Percentiles rank a stretch among this genome's conserved stretches.
phyloP scores from a whole-genome alignment of 2,329 filamentous ascomycete species.

The Stachybotrys echinatus region DNA sequence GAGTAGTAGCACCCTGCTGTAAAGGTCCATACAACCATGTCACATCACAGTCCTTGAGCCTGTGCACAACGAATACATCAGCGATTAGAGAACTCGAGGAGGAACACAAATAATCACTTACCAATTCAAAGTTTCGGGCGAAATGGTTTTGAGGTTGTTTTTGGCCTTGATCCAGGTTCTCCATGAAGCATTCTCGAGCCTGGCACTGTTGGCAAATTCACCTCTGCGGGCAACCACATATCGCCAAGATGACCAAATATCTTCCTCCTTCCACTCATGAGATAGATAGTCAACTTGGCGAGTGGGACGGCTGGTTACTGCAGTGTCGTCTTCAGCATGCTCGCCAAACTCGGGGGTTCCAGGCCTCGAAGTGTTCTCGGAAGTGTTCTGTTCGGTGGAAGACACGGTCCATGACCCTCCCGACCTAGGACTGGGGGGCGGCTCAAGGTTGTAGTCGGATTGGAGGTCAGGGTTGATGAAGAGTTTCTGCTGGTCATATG shows the following conservation, averaged over 20 bases:
- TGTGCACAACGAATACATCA: constrained; percentile 33
- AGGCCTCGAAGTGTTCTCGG: constrained; percentile 47
- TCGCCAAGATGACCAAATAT: constrained; percentile 96
- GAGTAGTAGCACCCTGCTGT: constrained; percentile 62
- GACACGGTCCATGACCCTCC: constrained; percentile 48
- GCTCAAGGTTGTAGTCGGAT: constrained; percentile 37
- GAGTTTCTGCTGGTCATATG: constrained; percentile 41
- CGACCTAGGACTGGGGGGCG: constrained; percentile 43
- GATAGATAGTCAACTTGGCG: constrained; percentile 94
- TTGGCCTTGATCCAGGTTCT: constrained; percentile 94
- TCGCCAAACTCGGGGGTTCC: constrained; percentile 52
- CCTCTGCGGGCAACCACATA: constrained; percentile 79
- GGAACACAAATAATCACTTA: constrained; percentile 44
- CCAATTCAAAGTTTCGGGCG: constrained; percentile 92
- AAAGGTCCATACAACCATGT: constrained; percentile 96
- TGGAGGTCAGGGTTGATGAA: constrained; percentile 27
- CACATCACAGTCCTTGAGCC: constrained; percentile 95
- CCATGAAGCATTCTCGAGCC: constrained; percentile 95
- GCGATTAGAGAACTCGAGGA: constrained; percentile 5
- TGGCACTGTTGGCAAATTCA: constrained; percentile 73
- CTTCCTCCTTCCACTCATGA: constrained; percentile 89
- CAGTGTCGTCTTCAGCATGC: constrained; percentile 73
- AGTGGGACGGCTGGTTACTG: constrained; percentile 68
- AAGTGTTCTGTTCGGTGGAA: constrained; percentile 47
- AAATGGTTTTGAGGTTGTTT: constrained; percentile 79